Base-by-base conservation (phyloP, 2,329 filamentous ascomycete genomes). In the Falciphora oryzae region DNA sequence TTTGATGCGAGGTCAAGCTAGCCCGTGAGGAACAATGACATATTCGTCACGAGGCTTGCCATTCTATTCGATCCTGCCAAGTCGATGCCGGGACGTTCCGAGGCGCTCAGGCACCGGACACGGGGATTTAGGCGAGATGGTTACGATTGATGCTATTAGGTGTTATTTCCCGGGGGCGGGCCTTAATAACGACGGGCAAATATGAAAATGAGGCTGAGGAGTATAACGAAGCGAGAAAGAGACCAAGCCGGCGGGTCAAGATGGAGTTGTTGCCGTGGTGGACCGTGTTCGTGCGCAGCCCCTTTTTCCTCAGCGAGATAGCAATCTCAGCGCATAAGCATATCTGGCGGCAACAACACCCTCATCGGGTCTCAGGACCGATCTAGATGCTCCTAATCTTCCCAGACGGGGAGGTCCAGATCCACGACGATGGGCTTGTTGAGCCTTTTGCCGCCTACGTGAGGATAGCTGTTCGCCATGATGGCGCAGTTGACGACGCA, bases 341-440 rank as follows among this genome's bases (percentile, higher is more conserved):
- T 50, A 22, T 6, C 22, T 53, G 44, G 44, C 1, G 6, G 10
- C 18, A 53, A 32, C 11, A 32, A 1, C 22, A n/a, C 8, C 22
- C 22, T 53, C 44, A 25, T 10, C 18, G 22, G 44, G 7, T 5
- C 3, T n/a, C 22, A 18, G 18, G 22, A 11, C 44, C 44, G 32
- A 11, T 53, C 44, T 8, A 53, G 44, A n/a, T 53, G 44, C n/a
- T 53, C 44, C 44, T 53, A 53, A 18, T 69, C 66, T 38, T 75
- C 72, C 79, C 81, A 85, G 27, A 88, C 78, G 0, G 89, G 88
- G 66, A 95, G 77, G 68, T 93, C 86, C 35, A 96, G 72, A 73
- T 96, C 91, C 16, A 96, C 87, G n/a, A 96, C 88, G 69, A 96
- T 89, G 27, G 92, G 89, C 73, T 93, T 91, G 75, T 93, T 87